Conservation (phyloP, 805 yeast species). For the Diddensiella santjacobensis region DNA sequence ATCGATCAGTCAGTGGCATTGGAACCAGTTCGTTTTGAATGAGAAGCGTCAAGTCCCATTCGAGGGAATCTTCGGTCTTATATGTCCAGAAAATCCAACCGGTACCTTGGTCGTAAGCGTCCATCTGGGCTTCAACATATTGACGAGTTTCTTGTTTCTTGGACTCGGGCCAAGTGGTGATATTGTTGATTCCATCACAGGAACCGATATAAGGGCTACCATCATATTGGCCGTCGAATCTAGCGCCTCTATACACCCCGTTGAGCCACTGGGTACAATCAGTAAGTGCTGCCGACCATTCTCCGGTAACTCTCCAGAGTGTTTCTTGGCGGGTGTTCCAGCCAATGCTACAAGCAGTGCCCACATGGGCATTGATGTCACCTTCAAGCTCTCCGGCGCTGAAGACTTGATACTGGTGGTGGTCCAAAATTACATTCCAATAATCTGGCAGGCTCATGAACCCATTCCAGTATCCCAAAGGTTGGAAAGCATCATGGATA, state of each 20-base stretch:
- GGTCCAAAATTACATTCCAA: constrained; percentile 77
- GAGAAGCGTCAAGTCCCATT: constrained; percentile 78
- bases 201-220: constrained; percentile 50
- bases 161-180: constrained; percentile 55
- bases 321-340: constrained; percentile 43
- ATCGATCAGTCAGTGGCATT: constrained; percentile 67
- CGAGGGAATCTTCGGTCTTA: constrained; percentile 78
- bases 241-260: constrained; percentile 79
- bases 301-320: constrained; percentile 80
- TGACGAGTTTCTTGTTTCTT: constrained; percentile 57
- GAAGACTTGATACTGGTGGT: constrained; percentile 89
- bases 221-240: constrained; percentile 62
- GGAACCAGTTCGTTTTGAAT: constrained; percentile 65
- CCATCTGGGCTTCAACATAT: constrained; percentile 86
- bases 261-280: constrained; percentile 89
- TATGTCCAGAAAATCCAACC: constrained; percentile 97
- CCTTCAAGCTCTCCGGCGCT: constrained; percentile 56
- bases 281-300: constrained; percentile 88
- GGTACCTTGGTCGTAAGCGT: constrained; percentile 63
- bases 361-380: constrained; percentile 58
- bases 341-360: constrained; percentile 51
- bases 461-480: constrained; percentile 58
- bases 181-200: constrained; percentile 52
- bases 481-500: constrained; percentile 79
- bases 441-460: constrained; percentile 42